A percentile compares a stretch with the other conserved stretches of the same genome.
Conservation (phyloP, 164 flowering plant species). For the Annona cherimola region DNA sequence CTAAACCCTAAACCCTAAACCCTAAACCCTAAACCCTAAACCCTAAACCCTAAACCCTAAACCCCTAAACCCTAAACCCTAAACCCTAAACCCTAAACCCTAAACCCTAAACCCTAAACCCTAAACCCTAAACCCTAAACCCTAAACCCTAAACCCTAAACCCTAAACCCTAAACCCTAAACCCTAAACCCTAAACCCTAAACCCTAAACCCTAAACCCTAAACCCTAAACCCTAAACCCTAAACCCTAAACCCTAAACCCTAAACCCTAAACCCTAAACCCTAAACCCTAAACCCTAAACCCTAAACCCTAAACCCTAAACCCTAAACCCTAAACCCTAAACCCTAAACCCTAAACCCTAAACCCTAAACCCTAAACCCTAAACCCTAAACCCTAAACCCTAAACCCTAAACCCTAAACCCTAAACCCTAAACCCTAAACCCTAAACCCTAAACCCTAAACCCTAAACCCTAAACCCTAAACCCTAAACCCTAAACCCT, state of each 20-base stretch:
- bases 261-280: too few relatives aligned
- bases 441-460: constrained; percentile 5
- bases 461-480: constrained; percentile 19
- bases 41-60: not conserved
- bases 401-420: not conserved
- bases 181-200: not conserved
- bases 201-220: not conserved
- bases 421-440: constrained; percentile 3
- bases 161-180: not conserved
- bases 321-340: not conserved
- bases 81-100: constrained; percentile 1
- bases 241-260: not conserved
- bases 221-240: not conserved
- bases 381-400: constrained; percentile 1
- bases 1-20: not conserved
- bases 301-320: too few relatives aligned
- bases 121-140: not conserved
- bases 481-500: constrained; percentile 22
- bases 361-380: not conserved
- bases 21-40: constrained; percentile 1
- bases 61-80: not conserved
- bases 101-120: not conserved
- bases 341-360: not conserved
- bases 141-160: not conserved
- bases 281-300: too few relatives aligned